These are phyloP conservation scores for Malassezia psittaci DNA, from an alignment of 1,284 basidiomycete genomes.

Conservation along the genomic window DNA sequence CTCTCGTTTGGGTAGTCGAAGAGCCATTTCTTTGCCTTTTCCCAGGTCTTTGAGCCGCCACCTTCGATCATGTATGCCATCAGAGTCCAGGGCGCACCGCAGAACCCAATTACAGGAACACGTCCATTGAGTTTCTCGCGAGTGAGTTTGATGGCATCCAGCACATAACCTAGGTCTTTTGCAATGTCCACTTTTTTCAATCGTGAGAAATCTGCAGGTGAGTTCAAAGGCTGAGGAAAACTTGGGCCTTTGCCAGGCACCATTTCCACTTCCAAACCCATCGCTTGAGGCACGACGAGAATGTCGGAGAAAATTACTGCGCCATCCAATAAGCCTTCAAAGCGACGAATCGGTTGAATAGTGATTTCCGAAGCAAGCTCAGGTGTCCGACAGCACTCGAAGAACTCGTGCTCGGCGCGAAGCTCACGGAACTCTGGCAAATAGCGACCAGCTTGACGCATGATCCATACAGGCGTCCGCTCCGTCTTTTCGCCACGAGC, in stretches of 20 bases:
- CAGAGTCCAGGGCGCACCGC: slow-evolving; percentile 46
- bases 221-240: slow-evolving; percentile 40
- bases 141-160: slow-evolving; percentile 41
- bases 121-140: slow-evolving; percentile 39
- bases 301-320: slow-evolving; percentile 48
- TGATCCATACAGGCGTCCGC: slow-evolving; percentile 93
- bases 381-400: slow-evolving; percentile 45
- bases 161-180: slow-evolving; percentile 46
- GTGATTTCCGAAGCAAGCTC: slow-evolving; percentile 46
- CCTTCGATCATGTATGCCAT: slow-evolving; percentile 49
- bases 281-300: slow-evolving; percentile 46
- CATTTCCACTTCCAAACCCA: slow-evolving; percentile 47
- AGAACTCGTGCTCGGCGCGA: slow-evolving; percentile 44
- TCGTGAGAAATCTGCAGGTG: slow-evolving; percentile 35
- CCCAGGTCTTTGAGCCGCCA: slow-evolving; percentile 42
- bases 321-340: slow-evolving; percentile 41
- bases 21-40: slow-evolving; percentile 46
- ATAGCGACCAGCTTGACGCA: slow-evolving; percentile 94
- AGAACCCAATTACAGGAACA: slow-evolving; percentile 47
- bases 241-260: slow-evolving; percentile 42
- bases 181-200: slow-evolving; percentile 45
- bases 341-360: slow-evolving; percentile 43
- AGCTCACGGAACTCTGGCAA: slow-evolving; percentile 56
- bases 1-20: slow-evolving; percentile 43
- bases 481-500: slow-evolving; percentile 77